These are phyloP conservation scores for Cystobasidium ongulense DNA, from an alignment of 768 basidiomycete genomes.

Conservation along the genomic window DNA sequence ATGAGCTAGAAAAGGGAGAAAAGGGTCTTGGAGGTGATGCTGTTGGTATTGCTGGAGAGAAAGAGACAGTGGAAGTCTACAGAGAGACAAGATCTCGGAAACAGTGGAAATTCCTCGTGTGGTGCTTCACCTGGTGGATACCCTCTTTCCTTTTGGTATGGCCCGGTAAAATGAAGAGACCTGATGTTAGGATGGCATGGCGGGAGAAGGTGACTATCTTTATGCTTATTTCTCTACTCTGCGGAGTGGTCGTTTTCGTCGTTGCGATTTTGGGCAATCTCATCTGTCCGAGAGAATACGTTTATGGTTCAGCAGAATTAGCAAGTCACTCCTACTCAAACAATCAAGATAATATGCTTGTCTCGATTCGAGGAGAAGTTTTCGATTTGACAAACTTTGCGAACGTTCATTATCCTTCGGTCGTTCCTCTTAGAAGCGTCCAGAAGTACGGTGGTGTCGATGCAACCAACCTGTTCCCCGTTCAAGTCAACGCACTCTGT, in stretches of 20 bases:
- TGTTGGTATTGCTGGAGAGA: background rate
- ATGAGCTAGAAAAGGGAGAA: slow-evolving; percentile 5
- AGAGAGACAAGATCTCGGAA: slow-evolving; percentile 72
- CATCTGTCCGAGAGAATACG: slow-evolving; percentile 90
- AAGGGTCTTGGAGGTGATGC: background rate
- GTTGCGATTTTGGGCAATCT: slow-evolving; percentile 76
- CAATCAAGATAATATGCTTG: slow-evolving; percentile 66
- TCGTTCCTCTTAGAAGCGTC: slow-evolving; percentile 31
- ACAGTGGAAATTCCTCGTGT: slow-evolving; percentile 78
- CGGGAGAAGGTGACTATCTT: slow-evolving; percentile 80
- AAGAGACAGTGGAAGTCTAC: slow-evolving; percentile 58
- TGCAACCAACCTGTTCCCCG: slow-evolving; percentile 76
- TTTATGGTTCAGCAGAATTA: slow-evolving; percentile 72
- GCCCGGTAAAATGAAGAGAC: slow-evolving; percentile 83
- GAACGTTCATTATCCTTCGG: slow-evolving; percentile 23
- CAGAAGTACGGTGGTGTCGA: slow-evolving; percentile 56
- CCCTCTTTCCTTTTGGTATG: slow-evolving; percentile 62
- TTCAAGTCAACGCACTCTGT: slow-evolving; percentile 91
- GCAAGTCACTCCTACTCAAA: slow-evolving; percentile 57
- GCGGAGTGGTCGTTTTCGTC: slow-evolving; percentile 80
- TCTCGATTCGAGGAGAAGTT: slow-evolving; percentile 82
- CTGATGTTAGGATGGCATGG: slow-evolving; percentile 92
- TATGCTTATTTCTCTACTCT: slow-evolving; percentile 88
- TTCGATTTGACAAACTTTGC: slow-evolving; percentile 58
- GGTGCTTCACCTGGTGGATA: slow-evolving; percentile 89